phyloP scores from a whole-genome alignment of 768 basidiomycete genomes.

The Boletus fagicola region DNA sequence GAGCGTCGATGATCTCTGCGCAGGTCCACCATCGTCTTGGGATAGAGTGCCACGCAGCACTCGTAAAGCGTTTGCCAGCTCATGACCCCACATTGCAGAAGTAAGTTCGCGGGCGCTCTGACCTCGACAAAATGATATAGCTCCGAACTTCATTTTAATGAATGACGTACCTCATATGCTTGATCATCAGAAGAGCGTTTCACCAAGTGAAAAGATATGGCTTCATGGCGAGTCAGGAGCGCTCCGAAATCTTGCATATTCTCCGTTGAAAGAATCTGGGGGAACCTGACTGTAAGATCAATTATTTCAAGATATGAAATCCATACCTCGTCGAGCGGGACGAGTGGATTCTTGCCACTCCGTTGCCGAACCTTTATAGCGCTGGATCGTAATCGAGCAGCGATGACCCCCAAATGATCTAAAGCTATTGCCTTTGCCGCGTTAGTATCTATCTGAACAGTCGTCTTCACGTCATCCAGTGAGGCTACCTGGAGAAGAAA shows the following conservation, averaged over 20 bases:
- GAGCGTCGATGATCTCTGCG: constrained; percentile 8
- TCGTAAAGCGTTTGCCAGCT: constrained; percentile 69
- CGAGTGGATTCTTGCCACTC: constrained; percentile 40
- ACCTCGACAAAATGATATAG: constrained; percentile 1
- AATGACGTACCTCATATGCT: constrained; percentile 64
- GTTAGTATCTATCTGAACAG: constrained; percentile 65
- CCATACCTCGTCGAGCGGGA: constrained; percentile 70
- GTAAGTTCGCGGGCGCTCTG: constrained; percentile 81
- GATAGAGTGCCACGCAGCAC: constrained; percentile 52
- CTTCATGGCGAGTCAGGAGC: constrained; percentile 60
- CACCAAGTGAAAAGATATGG: constrained; percentile 63
- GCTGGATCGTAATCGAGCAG: constrained; percentile 70
- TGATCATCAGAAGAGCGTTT: constrained; percentile 78
- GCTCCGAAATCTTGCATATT: constrained; percentile 54
- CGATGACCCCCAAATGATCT: constrained; percentile 93
- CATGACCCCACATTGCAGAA: constrained; percentile 77
- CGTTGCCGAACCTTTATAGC: constrained; percentile 38
- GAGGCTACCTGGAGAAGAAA: constrained; percentile 59
- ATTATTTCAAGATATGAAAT: not conserved
- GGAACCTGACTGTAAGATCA: not conserved
- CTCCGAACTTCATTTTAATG: not conserved
- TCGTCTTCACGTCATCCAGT: constrained; percentile 77
- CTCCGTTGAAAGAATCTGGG: constrained; percentile 52
- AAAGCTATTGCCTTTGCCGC: constrained; percentile 87
- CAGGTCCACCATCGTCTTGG: constrained; percentile 35